Conservation (phyloP, 345 rosid species). For the Jatropha curcas region DNA sequence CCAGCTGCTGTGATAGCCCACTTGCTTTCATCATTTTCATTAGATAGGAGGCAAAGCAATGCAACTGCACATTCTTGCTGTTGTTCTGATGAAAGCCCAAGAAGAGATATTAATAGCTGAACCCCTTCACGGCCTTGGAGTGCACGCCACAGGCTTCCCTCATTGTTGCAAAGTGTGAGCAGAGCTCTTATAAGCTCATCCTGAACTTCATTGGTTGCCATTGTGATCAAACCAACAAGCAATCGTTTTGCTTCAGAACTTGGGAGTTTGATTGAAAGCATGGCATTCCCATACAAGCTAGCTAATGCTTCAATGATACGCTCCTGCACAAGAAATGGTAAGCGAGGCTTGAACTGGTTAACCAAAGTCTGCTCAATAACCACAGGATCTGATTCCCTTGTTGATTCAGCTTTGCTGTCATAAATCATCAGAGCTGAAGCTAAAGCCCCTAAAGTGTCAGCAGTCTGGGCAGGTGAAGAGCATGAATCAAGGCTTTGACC, state of each 20-base stretch:
- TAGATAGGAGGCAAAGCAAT: slow-evolving; percentile 85
- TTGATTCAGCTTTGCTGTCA: slow-evolving; percentile 82
- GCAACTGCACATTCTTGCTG: slow-evolving; percentile 99
- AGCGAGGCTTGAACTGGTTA: slow-evolving; percentile 83
- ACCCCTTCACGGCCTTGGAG: slow-evolving; percentile 99
- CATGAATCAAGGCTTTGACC: slow-evolving; percentile 99
- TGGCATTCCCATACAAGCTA: slow-evolving; percentile 88
- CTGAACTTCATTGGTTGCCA: slow-evolving; percentile 93
- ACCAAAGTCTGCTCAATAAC: slow-evolving; percentile 79
- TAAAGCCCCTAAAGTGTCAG: slow-evolving; percentile 96
- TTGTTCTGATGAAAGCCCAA: slow-evolving; percentile 98
- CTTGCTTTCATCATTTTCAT: slow-evolving; percentile 98
- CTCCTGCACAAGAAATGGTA: slow-evolving; percentile 93
- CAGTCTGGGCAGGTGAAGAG: slow-evolving; percentile 89
- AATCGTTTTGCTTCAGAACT: slow-evolving; percentile 91
- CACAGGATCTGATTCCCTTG: slow-evolving; percentile 77
- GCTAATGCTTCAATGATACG: slow-evolving; percentile 98
- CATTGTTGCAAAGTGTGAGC: slow-evolving; percentile 75
- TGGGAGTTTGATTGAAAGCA: slow-evolving; percentile 70
- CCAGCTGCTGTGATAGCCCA: slow-evolving; percentile 99
- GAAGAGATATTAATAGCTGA: slow-evolving; percentile 94
- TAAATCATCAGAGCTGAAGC: slow-evolving; percentile 99
- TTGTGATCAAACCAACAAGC: slow-evolving; percentile 97
- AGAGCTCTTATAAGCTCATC: slow-evolving; percentile 94
- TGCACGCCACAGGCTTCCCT: slow-evolving; percentile 91